Percentiles rank a stretch among this genome's conserved stretches.
These are phyloP conservation scores for Cardamine resedifolia DNA, from an alignment of 345 rosid species.

Conservation along the genomic window DNA sequence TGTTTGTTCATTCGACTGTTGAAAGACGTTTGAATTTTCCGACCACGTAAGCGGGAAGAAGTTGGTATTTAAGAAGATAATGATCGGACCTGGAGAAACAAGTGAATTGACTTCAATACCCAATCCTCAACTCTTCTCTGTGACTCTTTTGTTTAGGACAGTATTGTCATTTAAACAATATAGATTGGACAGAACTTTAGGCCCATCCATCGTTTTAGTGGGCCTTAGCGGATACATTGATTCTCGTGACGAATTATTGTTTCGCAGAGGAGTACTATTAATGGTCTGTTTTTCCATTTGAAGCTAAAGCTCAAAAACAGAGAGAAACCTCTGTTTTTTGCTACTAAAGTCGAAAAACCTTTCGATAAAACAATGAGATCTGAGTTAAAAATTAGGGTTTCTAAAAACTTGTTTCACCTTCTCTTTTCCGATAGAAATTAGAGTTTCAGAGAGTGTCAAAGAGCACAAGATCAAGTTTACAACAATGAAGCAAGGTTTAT, in stretches of 20 bases:
- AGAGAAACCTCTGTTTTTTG: constrained; percentile 23
- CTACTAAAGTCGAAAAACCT: not conserved
- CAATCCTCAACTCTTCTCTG: not conserved
- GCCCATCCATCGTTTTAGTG: not conserved
- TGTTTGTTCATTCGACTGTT: too few relatives aligned
- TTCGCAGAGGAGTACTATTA: not conserved
- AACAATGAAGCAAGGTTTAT: constrained; percentile 13
- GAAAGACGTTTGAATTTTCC: too few relatives aligned
- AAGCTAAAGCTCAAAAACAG: constrained; percentile 19
- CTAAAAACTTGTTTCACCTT: not conserved
- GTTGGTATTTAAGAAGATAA: too few relatives aligned
- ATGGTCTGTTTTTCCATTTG: constrained; percentile 23
- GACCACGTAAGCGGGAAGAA: too few relatives aligned
- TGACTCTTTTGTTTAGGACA: not conserved
- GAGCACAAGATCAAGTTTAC: not conserved
- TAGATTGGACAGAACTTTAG: not conserved
- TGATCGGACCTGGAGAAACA: too few relatives aligned
- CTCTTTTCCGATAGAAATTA: not conserved
- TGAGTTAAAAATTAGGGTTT: not conserved
- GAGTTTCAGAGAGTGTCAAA: not conserved
- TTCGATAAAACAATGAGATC: not conserved
- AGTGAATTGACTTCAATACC: not conserved
- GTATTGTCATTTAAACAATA: not conserved
- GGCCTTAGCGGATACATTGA: constrained; percentile 1
- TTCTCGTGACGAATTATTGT: not conserved